A percentile compares a stretch with the other conserved stretches of the same genome.
Evolutionary conservation across 768 basidiomycete genomes (phyloP).

Genomic region (Mycena floridula): DNA sequence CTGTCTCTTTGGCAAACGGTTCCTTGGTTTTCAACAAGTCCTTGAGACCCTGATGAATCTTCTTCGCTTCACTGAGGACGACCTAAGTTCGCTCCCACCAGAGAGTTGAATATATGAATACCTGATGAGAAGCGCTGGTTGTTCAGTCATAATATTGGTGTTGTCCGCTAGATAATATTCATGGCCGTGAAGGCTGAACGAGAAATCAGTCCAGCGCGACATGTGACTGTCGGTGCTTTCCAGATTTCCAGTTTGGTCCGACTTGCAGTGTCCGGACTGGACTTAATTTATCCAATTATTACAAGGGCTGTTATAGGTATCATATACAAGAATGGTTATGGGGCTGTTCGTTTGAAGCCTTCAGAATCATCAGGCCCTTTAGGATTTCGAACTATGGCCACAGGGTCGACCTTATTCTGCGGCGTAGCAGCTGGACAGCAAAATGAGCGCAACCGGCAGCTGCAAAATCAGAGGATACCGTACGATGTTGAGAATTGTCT

Average conservation of each 20-base stretch:
- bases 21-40: constrained; percentile 66
- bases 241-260: too few relatives aligned
- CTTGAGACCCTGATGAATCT: constrained; percentile 68
- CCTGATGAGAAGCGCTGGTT: constrained; percentile 38
- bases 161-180: too few relatives aligned
- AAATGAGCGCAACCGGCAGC: not conserved
- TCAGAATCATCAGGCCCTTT: not conserved
- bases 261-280: too few relatives aligned
- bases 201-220: too few relatives aligned
- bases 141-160: constrained; percentile 39
- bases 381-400: not conserved
- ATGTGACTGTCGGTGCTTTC: too few relatives aligned
- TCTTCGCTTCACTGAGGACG: constrained; percentile 68
- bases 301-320: too few relatives aligned
- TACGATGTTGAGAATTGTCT: not conserved
- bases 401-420: too few relatives aligned
- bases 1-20: constrained; percentile 83
- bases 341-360: too few relatives aligned
- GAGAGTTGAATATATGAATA: constrained; percentile 19
- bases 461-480: not conserved
- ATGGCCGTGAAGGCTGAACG: too few relatives aligned
- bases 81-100: not conserved
- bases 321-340: not conserved
- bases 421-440: too few relatives aligned
- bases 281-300: too few relatives aligned